Conservation (phyloP, 352 stramenopile species). For the Pythium volutum region DNA sequence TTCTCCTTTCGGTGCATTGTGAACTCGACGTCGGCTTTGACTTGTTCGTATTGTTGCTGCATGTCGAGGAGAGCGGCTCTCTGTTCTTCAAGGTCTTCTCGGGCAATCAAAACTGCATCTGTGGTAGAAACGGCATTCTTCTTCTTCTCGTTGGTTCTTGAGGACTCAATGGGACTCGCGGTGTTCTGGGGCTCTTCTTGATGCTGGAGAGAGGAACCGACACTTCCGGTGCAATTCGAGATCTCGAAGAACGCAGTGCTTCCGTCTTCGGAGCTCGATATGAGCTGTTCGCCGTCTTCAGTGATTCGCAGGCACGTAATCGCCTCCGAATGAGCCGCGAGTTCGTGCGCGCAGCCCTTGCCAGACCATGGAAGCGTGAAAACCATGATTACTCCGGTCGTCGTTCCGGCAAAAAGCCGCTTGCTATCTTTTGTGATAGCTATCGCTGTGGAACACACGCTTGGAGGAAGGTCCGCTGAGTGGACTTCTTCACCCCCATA, state of each 20-base stretch:
- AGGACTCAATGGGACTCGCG: neutral
- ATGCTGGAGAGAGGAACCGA: neutral
- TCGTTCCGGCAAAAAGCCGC: conserved; percentile 66
- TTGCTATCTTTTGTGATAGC: conserved; percentile 58
- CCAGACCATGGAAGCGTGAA: conserved; percentile 57
- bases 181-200: neutral
- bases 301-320: conserved; percentile 75
- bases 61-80: conserved; percentile 46
- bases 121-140: conserved; percentile 6
- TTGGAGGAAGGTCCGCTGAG: conserved; percentile 39
- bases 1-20: conserved; percentile 83
- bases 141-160: conserved; percentile 30
- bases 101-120: conserved; percentile 65
- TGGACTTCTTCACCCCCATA: conserved; percentile 55
- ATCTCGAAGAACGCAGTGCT: conserved; percentile 60
- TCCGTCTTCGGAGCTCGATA: conserved; percentile 62
- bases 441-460: conserved; percentile 47
- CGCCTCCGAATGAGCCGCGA: conserved; percentile 53
- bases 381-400: conserved; percentile 53
- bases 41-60: conserved; percentile 69
- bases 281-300: conserved; percentile 57
- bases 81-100: conserved; percentile 79
- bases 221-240: conserved; percentile 12
- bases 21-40: conserved; percentile 83
- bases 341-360: conserved; percentile 36